Base-by-base conservation (phyloP, 2,329 filamentous ascomycete species). In the Lecanicillium sp. region DNA sequence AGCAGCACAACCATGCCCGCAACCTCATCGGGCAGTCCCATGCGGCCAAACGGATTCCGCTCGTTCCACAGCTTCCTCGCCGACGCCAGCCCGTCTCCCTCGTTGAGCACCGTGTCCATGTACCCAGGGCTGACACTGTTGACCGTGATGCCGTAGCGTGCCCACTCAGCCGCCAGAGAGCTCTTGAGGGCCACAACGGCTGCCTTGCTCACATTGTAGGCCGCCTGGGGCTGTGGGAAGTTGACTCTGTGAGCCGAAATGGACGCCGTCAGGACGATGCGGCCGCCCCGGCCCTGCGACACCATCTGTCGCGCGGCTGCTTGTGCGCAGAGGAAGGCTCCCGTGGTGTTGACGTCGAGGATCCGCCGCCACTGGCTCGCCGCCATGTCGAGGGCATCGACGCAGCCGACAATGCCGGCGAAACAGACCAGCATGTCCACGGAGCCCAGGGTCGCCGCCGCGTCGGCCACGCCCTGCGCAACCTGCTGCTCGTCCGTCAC, bases 101-200 rank as follows among this genome's bases (percentile, higher is more conserved):
- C 77, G 50, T 87, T 87, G 33, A 87, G 58, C 12, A 84, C 75
- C 0, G 81, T 86, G 49, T 85, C 81, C 77, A 87, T 86, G 47
- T 88, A 87, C 1, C 84, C 84, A 0, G 84, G 84, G 27, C 71
- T 77, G 29, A 88, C 68, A 6, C 68, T 75, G 46, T 88, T 88
- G 5, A 84, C 78, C 2, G 81, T 62, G 36, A 88, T 84, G 0
- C 84, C 83, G 51, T 80, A 72, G 1, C 65, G 61, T 0, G 79
- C 79, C 83, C 83, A 88, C 55, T 88, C 84, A 0, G 77, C 80
- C 1, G 81, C 82, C 7, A 87, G 59, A 29, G 68, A 76, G 46
- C 70, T 72, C 25, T 73, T 76, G 49, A 85, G 54, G 30, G 74
- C 69, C 30, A 80, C 50, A 3, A 86, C 57, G 0, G 72, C 79